Percentiles rank a stretch among this genome's conserved stretches.
Evolutionary conservation across 2,329 filamentous ascomycete species (phyloP).

Genomic region (Penicillium sp.): DNA sequence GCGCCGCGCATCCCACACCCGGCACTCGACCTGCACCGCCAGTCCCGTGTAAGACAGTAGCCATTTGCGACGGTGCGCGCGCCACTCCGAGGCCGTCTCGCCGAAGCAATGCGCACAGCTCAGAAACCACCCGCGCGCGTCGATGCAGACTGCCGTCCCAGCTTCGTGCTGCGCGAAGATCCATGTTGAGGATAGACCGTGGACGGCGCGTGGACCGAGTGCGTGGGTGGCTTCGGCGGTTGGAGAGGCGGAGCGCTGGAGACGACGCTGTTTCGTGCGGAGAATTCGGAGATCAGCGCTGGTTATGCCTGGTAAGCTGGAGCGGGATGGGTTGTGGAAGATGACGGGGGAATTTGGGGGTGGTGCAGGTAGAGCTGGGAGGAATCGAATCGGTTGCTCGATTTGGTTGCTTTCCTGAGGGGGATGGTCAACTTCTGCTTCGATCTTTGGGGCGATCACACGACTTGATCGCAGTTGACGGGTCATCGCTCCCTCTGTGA

Average conservation of each 20-base stretch:
- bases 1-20: background rate
- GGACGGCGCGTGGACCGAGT: background rate
- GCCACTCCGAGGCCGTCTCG: slow-evolving; percentile 31
- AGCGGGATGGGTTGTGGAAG: background rate
- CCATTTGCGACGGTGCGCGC: background rate
- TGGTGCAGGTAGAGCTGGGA: background rate
- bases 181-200: slow-evolving; percentile 24
- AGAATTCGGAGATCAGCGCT: background rate
- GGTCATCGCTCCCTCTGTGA: background rate
- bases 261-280: background rate
- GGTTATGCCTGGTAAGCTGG: background rate
- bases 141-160: slow-evolving; percentile 55
- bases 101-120: slow-evolving; percentile 57
- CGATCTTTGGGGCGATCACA: background rate
- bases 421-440: background rate
- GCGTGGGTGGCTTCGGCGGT: background rate
- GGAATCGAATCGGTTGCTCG: background rate
- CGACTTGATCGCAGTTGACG: background rate
- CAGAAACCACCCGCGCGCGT: slow-evolving; percentile 47
- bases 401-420: background rate
- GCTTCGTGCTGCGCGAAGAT: slow-evolving; percentile 55
- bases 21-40: background rate
- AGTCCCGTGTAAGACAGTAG: background rate
- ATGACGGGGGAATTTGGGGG: background rate
- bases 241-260: background rate